Percentiles rank a stretch among this genome's conserved stretches.
phyloP scores from a whole-genome alignment of 345 rosid species.

The Trapa incisa region DNA sequence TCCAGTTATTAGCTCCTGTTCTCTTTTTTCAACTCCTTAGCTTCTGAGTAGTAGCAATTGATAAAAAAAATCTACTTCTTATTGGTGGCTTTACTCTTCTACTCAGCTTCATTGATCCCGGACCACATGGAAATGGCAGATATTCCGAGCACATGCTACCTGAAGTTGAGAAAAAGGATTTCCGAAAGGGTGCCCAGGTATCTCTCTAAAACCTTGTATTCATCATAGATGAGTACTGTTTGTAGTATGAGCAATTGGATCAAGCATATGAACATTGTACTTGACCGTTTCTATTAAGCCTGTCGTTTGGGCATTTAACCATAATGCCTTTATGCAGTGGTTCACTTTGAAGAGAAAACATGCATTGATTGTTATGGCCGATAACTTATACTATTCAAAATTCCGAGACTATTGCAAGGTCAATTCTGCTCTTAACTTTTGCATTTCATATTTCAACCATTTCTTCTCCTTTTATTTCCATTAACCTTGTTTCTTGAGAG shows the following conservation, averaged over 20 bases:
- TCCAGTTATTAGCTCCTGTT: too few species aligned
- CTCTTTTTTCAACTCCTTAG: too few species aligned
- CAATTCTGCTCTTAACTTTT: neutral
- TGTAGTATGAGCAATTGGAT: neutral
- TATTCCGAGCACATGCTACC: constrained; percentile 96
- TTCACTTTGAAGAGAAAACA: constrained; percentile 96
- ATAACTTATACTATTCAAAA: constrained; percentile 64
- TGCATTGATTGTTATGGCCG: constrained; percentile 87
- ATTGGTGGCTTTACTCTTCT: too few species aligned
- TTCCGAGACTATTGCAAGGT: constrained; percentile 93
- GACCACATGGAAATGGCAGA: constrained; percentile 97
- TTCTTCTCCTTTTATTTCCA: neutral
- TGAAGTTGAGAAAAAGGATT: constrained; percentile 76
- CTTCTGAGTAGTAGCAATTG: too few species aligned
- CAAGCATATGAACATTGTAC: neutral
- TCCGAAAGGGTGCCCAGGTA: constrained; percentile 99
- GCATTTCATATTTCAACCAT: neutral
- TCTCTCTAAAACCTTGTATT: neutral
- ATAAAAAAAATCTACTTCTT: too few species aligned
- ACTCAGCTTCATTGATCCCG: constrained; percentile 81
- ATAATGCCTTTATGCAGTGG: constrained; percentile 58
- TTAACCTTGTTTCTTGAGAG: neutral
- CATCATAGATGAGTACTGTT: neutral
- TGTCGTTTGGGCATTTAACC: neutral
- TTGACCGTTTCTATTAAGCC: neutral